Percentiles rank a stretch among this genome's conserved stretches.
Evolutionary conservation across 805 yeast species (phyloP).

Genomic region (Wickerhamomyces rabaulensis): DNA sequence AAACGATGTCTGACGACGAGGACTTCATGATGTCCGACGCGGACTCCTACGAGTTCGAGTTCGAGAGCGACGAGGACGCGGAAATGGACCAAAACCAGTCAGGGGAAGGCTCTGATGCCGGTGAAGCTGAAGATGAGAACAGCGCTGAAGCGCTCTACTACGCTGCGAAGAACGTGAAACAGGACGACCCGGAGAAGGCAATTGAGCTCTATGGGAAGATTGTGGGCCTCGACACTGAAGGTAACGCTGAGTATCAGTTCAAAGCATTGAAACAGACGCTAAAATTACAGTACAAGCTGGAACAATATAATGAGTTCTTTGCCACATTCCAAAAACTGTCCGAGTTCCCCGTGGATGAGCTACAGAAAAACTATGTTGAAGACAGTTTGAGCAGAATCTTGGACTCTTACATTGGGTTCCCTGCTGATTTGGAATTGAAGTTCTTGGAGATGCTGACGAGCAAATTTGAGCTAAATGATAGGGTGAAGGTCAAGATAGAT

Average conservation of each 20-base stretch:
- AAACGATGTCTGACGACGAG: slow-evolving; percentile 23
- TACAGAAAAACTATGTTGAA: slow-evolving; percentile 24
- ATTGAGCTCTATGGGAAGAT: slow-evolving; percentile 11
- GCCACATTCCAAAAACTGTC: slow-evolving; percentile 5
- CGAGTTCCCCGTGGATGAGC: slow-evolving; percentile 12
- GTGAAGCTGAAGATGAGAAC: slow-evolving; percentile 16
- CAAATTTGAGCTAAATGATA: slow-evolving; percentile 26
- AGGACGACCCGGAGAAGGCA: slow-evolving; percentile 20
- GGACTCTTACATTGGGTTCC: slow-evolving; percentile 24
- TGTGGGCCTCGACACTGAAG: slow-evolving; percentile 29
- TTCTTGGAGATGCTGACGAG: slow-evolving; percentile 29
- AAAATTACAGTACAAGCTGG: slow-evolving; percentile 19
- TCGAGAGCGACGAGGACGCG: slow-evolving; percentile 6
- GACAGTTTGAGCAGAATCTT: slow-evolving; percentile 36
- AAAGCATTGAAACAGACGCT: slow-evolving; percentile 21
- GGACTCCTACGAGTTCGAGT: slow-evolving; percentile 25
- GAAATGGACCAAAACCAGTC: background rate
- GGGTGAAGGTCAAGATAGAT: slow-evolving; percentile 44
- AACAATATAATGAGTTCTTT: slow-evolving; percentile 10
- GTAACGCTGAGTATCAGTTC: slow-evolving; percentile 18
- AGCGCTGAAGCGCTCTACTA: slow-evolving; percentile 26
- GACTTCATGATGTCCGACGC: slow-evolving; percentile 27
- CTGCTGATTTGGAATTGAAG: slow-evolving; percentile 16
- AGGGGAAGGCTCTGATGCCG: slow-evolving; percentile 15
- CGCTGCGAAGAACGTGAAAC: slow-evolving; percentile 20